These are phyloP conservation scores for Neofusicoccum cordaticola DNA, from an alignment of 2,329 filamentous ascomycete species.

Conservation along the genomic window DNA sequence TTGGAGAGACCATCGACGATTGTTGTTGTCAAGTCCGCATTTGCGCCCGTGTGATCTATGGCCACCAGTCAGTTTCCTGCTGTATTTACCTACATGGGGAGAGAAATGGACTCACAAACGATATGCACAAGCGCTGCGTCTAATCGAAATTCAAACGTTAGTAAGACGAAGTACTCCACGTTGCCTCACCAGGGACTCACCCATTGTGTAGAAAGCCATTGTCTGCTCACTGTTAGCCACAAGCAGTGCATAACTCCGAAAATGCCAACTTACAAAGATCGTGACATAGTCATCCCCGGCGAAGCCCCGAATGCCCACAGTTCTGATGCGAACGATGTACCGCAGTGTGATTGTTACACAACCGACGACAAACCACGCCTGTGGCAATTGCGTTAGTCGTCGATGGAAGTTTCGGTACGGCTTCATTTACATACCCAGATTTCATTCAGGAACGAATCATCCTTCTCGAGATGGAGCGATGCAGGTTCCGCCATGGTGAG, in stretches of 20 bases:
- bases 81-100: no score
- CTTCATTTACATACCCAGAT: not conserved
- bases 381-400: not conserved
- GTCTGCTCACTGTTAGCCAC: not conserved
- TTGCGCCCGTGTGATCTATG: slow-evolving; percentile 28
- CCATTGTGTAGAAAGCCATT: slow-evolving; percentile 34
- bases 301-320: slow-evolving; percentile 37
- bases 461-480: not conserved
- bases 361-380: slow-evolving; percentile 30
- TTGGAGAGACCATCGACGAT: slow-evolving; percentile 26
- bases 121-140: slow-evolving; percentile 37
- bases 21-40: slow-evolving; percentile 25
- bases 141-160: not conserved
- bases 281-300: slow-evolving; percentile 42
- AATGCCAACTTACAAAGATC: slow-evolving; percentile 25
- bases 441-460: not conserved
- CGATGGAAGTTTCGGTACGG: not conserved
- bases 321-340: slow-evolving; percentile 37
- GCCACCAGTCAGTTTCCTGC: not conserved
- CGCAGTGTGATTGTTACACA: slow-evolving; percentile 32
- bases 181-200: not conserved
- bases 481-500: not conserved
- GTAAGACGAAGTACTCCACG: not conserved
- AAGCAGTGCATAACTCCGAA: no score
- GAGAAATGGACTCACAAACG: slow-evolving; percentile 26